These are phyloP conservation scores for Pseudocercospora crystallina DNA, from an alignment of 2,329 filamentous ascomycete genomes.

Conservation along the genomic window DNA sequence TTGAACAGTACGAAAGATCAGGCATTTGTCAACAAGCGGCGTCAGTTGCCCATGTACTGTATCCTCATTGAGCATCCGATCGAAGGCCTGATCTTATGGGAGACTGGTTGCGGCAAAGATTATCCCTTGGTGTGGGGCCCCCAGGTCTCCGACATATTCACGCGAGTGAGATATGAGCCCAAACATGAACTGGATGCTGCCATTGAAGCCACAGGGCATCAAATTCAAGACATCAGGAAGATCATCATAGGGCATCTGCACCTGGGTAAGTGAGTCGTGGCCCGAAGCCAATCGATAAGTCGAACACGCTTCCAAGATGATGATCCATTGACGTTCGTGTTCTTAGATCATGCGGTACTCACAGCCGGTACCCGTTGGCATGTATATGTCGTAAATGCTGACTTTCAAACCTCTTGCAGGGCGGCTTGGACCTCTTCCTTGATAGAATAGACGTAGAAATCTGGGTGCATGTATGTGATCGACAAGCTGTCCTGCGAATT, in stretches of 20 bases:
- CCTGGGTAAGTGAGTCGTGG: conserved; percentile 9
- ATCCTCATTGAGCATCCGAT: conserved; percentile 46
- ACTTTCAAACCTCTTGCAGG: neutral
- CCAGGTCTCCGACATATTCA: conserved; percentile 36
- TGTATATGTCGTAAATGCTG: too few species aligned
- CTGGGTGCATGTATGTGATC: conserved; percentile 36
- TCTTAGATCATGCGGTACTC: conserved; percentile 30
- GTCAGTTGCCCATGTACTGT: conserved; percentile 44
- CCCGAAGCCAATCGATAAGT: too few species aligned
- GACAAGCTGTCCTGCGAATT: conserved; percentile 35
- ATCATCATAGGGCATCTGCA: conserved; percentile 40
- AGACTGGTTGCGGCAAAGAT: conserved; percentile 48
- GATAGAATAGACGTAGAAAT: conserved; percentile 37
- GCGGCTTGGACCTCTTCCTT: conserved; percentile 35
- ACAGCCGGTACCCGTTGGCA: too few species aligned
- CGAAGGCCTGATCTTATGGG: conserved; percentile 47
- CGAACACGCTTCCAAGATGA: too few species aligned
- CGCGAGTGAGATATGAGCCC: conserved; percentile 35
- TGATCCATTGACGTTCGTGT: too few species aligned
- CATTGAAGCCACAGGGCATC: conserved; percentile 37
- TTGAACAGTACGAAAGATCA: conserved; percentile 35
- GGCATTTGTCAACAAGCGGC: conserved; percentile 43
- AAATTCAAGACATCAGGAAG: conserved; percentile 38
- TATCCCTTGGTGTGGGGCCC: conserved; percentile 36
- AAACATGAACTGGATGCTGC: conserved; percentile 36